Percentiles rank a stretch among this genome's conserved stretches.
Conservation (phyloP, 495 filamentous ascomycete genomes). For the Penicillium mononematosum region DNA sequence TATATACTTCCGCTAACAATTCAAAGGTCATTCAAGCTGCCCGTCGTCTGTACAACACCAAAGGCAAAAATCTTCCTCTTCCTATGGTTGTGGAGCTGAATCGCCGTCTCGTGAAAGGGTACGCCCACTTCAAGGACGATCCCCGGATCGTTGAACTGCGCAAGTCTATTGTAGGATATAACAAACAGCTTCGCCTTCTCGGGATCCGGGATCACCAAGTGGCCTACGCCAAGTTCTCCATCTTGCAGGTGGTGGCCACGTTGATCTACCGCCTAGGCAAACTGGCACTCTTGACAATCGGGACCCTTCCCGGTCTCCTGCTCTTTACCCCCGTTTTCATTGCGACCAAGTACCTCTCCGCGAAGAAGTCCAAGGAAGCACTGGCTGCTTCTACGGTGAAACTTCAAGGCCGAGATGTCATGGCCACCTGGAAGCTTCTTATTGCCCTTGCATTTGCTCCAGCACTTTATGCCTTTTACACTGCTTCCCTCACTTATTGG, state of each 20-base stretch:
- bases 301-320: conserved; percentile 80
- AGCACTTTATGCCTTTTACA: conserved; percentile 79
- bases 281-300: conserved; percentile 69
- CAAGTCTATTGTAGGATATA: conserved; percentile 80
- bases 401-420: conserved; percentile 88
- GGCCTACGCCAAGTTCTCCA: conserved; percentile 81
- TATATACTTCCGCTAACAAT: conserved; percentile 31
- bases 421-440: conserved; percentile 98
- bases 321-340: conserved; percentile 93
- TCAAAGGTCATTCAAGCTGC: conserved; percentile 83
- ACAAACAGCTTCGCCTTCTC: conserved; percentile 79
- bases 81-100: conserved; percentile 96
- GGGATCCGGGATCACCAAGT: conserved; percentile 95
- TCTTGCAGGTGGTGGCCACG: conserved; percentile 68
- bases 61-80: conserved; percentile 89
- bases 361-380: conserved; percentile 84
- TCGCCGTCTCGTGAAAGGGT: conserved; percentile 86
- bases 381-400: conserved; percentile 93
- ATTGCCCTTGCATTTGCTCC: conserved; percentile 88
- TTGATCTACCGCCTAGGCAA: conserved; percentile 80
- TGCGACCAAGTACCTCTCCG: conserved; percentile 84
- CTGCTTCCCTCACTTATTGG: conserved; percentile 68
- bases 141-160: conserved; percentile 77
- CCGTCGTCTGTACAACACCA: conserved; percentile 87
- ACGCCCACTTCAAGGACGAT: conserved; percentile 89